Base-by-base conservation (phyloP, 495 filamentous ascomycete species). In the Neurospora sp. region DNA sequence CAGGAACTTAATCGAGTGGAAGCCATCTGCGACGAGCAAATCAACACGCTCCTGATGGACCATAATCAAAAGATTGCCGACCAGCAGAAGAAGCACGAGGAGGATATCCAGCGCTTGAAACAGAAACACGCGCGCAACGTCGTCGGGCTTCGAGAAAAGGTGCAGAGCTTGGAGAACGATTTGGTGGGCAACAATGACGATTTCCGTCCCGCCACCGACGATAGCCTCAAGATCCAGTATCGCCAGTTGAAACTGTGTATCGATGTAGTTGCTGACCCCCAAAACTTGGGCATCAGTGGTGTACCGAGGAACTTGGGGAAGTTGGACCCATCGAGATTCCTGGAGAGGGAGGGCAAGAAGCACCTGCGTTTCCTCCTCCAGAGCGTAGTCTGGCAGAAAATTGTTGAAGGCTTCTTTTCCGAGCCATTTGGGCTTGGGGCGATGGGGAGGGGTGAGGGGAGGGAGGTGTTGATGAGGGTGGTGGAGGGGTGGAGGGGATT, bases 381-480 rank as follows among this genome's bases (percentile, higher is more conserved):
- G 42, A 76, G 73, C 7, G 27, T 74, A 1, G 74, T 82, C 9
- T 82, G 81, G 81, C 54, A 39, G 4, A 75, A 74, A 20, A 49
- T 82, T 0, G 6, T 76, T 1, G 79, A 79, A 1, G 79, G 79
- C 0, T 82, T 81, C 75, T 82, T 82, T 75, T 74, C 76, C 42
- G 46, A 69, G 3, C 80, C 78, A 4, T 78, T 79, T 70, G 81
- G 81, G 0, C 79, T 82, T 70, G 81, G 81, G 3, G 77, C 73
- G n/a, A 39, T 82, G 18, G 79, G 73, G 16, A 75, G 73, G 0
- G 73, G 72, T 2, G 38, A 69, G 5, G 73, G 75, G 1, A 40
- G 41, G 42, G 35, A 70, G n/a, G 31, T 49, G 39, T 69, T 78
- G 12, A 11, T 73, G 7, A 39, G 37, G 4, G n/a, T 75, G 27